Conservation (phyloP, 352 stramenopile species). For the Hyaloperonospora arabidopsidis region DNA sequence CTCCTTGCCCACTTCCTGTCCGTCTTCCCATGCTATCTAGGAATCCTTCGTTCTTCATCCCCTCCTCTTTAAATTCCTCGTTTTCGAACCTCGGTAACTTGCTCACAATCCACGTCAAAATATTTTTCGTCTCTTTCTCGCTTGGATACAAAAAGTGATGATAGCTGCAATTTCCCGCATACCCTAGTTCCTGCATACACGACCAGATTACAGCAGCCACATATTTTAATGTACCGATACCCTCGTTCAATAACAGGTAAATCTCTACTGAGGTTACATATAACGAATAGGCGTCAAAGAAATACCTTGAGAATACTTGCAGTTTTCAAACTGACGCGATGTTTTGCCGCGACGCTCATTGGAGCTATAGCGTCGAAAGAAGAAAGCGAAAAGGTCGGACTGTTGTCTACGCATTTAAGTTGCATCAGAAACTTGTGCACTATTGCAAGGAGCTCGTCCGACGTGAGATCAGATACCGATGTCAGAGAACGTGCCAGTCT, state of each 20-base stretch:
- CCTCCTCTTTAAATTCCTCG: slow-evolving; percentile 27
- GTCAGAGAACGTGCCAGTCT: slow-evolving; percentile 13
- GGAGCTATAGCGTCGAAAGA: slow-evolving; percentile 17
- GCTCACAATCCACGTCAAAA: slow-evolving; percentile 77
- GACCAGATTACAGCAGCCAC: too few relatives aligned
- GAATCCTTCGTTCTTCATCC: slow-evolving; percentile 6
- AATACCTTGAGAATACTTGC: slow-evolving; percentile 68
- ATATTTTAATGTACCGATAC: too few relatives aligned
- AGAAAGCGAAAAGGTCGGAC: slow-evolving; percentile 25
- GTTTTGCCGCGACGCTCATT: slow-evolving; percentile 55
- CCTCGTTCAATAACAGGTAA: background rate
- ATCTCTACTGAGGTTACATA: slow-evolving; percentile 1
- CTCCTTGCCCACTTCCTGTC: background rate
- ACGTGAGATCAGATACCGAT: slow-evolving; percentile 28
- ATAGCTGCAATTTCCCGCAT: slow-evolving; percentile 79
- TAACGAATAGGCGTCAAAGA: slow-evolving; percentile 1
- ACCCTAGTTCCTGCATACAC: slow-evolving; percentile 58
- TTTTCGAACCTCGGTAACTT: slow-evolving; percentile 44
- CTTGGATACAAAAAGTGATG: slow-evolving; percentile 86
- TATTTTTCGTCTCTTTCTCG: slow-evolving; percentile 69
- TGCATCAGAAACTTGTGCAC: slow-evolving; percentile 38
- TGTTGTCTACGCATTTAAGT: slow-evolving; percentile 25
- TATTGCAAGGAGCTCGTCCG: slow-evolving; percentile 38
- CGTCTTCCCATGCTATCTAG: background rate
- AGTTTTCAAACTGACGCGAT: slow-evolving; percentile 67